Evolutionary conservation across 257 asterid genomes (phyloP).

Genomic region (Scutellaria baicalensis): DNA sequence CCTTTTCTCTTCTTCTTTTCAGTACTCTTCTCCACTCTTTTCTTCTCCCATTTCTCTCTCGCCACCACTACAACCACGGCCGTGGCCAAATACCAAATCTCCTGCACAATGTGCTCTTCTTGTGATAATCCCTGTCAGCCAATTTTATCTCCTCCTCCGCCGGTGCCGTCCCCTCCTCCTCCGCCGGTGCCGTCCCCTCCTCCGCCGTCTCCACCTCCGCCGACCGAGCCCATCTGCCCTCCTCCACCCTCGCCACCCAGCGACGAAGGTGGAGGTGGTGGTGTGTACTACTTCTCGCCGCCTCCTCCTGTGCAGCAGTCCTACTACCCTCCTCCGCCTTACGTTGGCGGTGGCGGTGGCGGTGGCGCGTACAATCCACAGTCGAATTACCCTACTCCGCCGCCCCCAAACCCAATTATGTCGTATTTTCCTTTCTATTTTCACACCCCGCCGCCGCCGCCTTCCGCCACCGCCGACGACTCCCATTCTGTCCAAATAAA

Average conservation of each 20-base stretch:
- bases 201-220: constrained; percentile 26
- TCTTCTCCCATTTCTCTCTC: not conserved
- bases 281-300: constrained; percentile 35
- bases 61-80: constrained; percentile 44
- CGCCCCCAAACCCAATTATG: constrained; percentile 55
- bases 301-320: constrained; percentile 41
- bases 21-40: constrained; percentile 9
- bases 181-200: constrained; percentile 21
- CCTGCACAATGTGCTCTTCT: constrained; percentile 66
- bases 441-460: constrained; percentile 37
- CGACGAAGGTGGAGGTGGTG: constrained; percentile 19
- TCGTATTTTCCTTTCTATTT: constrained; percentile 50
- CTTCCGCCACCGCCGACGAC: not conserved
- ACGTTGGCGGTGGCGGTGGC: constrained; percentile 12
- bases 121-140: constrained; percentile 82
- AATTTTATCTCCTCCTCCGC: constrained; percentile 44
- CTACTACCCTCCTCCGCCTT: constrained; percentile 37
- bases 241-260: constrained; percentile 33
- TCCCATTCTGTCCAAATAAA: constrained; percentile 23
- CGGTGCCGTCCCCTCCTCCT: constrained; percentile 23
- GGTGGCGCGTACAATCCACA: constrained; percentile 33
- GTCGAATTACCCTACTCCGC: constrained; percentile 18
- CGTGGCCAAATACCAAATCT: constrained; percentile 37
- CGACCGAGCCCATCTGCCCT: constrained; percentile 21
- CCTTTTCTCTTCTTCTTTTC: constrained; percentile 14